Conservation (phyloP, 208 protist species). For the Acanthamoeba culbertsoni region DNA sequence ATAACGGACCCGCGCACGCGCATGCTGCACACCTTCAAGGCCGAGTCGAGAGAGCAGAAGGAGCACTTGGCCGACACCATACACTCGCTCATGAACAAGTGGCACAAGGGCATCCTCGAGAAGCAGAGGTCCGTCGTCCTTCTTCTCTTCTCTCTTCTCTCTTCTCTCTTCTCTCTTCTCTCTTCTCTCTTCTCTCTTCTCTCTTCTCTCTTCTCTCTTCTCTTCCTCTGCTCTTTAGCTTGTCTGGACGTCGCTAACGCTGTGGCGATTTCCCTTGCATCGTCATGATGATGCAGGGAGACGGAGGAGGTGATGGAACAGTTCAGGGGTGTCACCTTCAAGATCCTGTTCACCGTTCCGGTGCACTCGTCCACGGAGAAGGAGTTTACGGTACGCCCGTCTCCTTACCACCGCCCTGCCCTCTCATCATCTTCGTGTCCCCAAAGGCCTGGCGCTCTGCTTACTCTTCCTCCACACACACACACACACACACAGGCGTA, state of each 20-base stretch:
- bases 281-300: background rate
- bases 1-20: background rate
- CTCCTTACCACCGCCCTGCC: background rate
- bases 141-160: background rate
- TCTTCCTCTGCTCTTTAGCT: background rate
- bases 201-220: background rate
- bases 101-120: slow-evolving; percentile 20
- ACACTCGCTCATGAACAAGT: slow-evolving; percentile 7
- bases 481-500: background rate
- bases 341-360: slow-evolving; percentile 49
- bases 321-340: slow-evolving; percentile 41
- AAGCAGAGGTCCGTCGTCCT: background rate
- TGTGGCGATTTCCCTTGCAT: background rate
- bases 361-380: slow-evolving; percentile 40
- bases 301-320: slow-evolving; percentile 48
- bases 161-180: background rate
- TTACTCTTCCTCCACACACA: background rate
- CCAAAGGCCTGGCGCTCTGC: no score
- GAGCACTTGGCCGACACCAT: background rate
- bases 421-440: no score
- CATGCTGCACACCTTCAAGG: slow-evolving; percentile 19
- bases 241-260: background rate
- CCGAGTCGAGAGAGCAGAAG: slow-evolving; percentile 28
- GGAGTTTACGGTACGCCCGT: slow-evolving; percentile 7
- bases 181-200: background rate